Evolutionary conservation across 352 stramenopile species (phyloP).

Genomic region (Globisporangium radiosum): DNA sequence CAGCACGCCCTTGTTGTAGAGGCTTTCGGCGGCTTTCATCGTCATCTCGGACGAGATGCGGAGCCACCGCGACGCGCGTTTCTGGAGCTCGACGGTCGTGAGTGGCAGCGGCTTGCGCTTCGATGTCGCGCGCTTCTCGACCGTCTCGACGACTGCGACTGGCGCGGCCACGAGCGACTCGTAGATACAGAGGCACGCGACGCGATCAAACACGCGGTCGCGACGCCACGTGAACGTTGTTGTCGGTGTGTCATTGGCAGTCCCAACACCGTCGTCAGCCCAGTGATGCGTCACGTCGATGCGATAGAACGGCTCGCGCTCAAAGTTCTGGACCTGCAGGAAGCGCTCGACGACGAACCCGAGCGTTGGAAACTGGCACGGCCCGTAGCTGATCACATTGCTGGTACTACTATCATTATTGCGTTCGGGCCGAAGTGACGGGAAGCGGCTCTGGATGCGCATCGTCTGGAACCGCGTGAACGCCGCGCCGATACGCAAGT

Average conservation of each 20-base stretch:
- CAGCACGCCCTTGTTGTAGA: conserved; percentile 98
- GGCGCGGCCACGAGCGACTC: conserved; percentile 63
- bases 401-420: conserved; percentile 17
- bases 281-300: conserved; percentile 83
- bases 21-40: conserved; percentile 94
- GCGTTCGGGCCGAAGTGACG: conserved; percentile 47
- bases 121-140: conserved; percentile 79
- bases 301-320: conserved; percentile 94
- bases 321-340: conserved; percentile 95
- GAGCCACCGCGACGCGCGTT: conserved; percentile 93
- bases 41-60: conserved; percentile 94
- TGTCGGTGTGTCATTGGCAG: conserved; percentile 22
- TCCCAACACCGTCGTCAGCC: conserved; percentile 20
- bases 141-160: conserved; percentile 50
- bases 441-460: conserved; percentile 84
- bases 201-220: conserved; percentile 92
- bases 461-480: conserved; percentile 96
- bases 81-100: conserved; percentile 99
- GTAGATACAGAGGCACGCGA: conserved; percentile 91
- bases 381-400: conserved; percentile 96
- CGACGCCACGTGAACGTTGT: conserved; percentile 96
- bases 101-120: conserved; percentile 96
- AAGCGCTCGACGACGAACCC: conserved; percentile 95
- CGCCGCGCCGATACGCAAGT: conserved; percentile 90
- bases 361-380: conserved; percentile 99